Evolutionary conservation across 305 asterid genomes (phyloP), one percentile per base, ranked within the genome.

Genomic region (Fraxinus velutina): DNA sequence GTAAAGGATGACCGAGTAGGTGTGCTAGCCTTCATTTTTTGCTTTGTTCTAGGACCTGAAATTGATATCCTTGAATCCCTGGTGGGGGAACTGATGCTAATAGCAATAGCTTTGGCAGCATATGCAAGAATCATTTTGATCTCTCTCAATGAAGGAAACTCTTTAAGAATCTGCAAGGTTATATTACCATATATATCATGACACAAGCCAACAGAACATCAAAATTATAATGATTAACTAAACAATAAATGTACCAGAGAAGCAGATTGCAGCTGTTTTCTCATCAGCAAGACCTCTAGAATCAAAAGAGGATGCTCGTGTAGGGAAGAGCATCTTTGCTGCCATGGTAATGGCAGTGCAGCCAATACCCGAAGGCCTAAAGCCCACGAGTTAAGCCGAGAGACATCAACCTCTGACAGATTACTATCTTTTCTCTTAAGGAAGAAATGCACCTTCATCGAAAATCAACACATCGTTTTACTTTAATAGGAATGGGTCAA

Each of bases 331-430:
- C 98, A 96, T 87, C 97, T 92, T 85, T 96, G 98, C 86, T 96
- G 99, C 99, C 98, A 96, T 75, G 97, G 98, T 78, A 94, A 89
- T 80, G 99, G 99, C 89, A 96, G 87, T 77, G 94, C 88, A 84
- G 98, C 97, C 88, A 96, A 89, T 78, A 94, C 98, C 85, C 97
- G 98, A 86, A 96, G 97, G 79, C 99, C 99, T 88, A 96, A 90
- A 76, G 99, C 99, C 99, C 99, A 96, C 57, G 97, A 88, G 81
- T 94, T 96, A 86, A 96, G 92, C 90, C 95, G 89, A 87, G 97
- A 92, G 83, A 96, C 92, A 88, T 96, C 98, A 84, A 80, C 89
- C 86, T 96, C 97, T 2, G 97, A 87, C 80, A 93, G 92, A 88
- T 94, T 93, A 50, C 96, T 94, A 83, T 94, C 97, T 89, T 92